Base-by-base conservation (phyloP, 345 rosid species). In the Citrus unshiu region DNA sequence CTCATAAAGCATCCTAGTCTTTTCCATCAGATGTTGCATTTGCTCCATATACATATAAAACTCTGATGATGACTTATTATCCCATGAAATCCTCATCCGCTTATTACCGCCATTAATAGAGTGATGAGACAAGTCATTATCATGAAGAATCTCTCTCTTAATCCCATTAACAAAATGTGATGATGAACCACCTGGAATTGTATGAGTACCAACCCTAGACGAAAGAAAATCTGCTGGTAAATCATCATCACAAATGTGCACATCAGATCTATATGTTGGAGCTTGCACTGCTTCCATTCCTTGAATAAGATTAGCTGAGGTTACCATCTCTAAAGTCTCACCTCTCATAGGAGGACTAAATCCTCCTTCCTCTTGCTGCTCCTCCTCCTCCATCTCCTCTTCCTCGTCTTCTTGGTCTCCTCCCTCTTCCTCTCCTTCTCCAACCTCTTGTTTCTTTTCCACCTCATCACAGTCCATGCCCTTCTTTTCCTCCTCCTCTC, bases 11-110 rank as follows among this genome's bases (percentile, higher is more conserved):
- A 90, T 77, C 84, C 86, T 89, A 69, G 85, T 84, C 82, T 91
- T 96, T 12, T 79, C 90, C 43, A 83, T 27, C 84, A 81, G 77
- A 51, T 85, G 73, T 68, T 83, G 85, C 56, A 86, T 59, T 78
- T 93, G 90, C 3, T 90, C 97, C 76, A 91, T 3, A 73, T 82
- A 89, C 46, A 68, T 24, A 70, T 85, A 82, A 78, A 88, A 83
- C 24, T 93, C 86, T 12, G 84, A 77, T 2, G 87, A 79, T 6
- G 88, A 81, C 72, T 89, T 89, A 34, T 77, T 84, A 78, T 82
- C 87, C 91, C 93, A 90, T 43, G 84, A 81, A 73, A 72, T 85
- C 82, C 94, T 91, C 84, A 90, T 79, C 81, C 98, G 88, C 90
- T 96, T 96, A 80, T 67, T 87, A 68, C 77, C 64, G 21, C 86